Conservation (phyloP, 1,139 yeast genomes). For the Zygotorulaspora mrakii region DNA sequence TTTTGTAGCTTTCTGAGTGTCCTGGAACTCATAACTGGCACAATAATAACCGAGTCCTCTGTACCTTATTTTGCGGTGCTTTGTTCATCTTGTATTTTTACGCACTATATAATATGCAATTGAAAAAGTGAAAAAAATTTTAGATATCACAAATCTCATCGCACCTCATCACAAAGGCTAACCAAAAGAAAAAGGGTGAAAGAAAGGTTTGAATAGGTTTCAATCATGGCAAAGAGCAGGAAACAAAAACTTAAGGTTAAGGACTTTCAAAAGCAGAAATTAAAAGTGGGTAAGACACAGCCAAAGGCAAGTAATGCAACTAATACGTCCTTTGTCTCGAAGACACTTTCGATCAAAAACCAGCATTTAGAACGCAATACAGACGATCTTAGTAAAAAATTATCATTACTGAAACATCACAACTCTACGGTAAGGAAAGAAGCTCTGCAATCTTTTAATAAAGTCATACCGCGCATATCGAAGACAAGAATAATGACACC, state of each 20-base stretch:
- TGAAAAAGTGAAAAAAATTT: conserved; percentile 11
- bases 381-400: conserved; percentile 51
- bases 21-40: conserved; percentile 60
- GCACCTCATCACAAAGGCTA: conserved; percentile 2
- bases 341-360: conserved; percentile 58
- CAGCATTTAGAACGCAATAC: conserved; percentile 42
- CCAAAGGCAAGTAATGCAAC: conserved; percentile 72
- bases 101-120: too few species aligned
- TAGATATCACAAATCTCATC: neutral
- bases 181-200: neutral
- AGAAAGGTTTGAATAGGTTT: neutral
- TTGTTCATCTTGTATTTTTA: too few species aligned
- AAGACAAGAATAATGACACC: conserved; percentile 32
- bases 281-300: conserved; percentile 82
- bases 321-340: conserved; percentile 81
- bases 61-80: too few species aligned
- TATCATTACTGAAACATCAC: conserved; percentile 76
- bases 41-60: neutral
- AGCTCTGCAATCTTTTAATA: conserved; percentile 52
- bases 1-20: conserved; percentile 53
- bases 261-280: conserved; percentile 59
- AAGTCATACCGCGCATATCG: conserved; percentile 44
- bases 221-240: conserved; percentile 33
- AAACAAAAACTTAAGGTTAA: conserved; percentile 37
- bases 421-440: conserved; percentile 70